Evolutionary conservation across 768 basidiomycete genomes (phyloP).

Genomic region (Kwoniella shandongensis): DNA sequence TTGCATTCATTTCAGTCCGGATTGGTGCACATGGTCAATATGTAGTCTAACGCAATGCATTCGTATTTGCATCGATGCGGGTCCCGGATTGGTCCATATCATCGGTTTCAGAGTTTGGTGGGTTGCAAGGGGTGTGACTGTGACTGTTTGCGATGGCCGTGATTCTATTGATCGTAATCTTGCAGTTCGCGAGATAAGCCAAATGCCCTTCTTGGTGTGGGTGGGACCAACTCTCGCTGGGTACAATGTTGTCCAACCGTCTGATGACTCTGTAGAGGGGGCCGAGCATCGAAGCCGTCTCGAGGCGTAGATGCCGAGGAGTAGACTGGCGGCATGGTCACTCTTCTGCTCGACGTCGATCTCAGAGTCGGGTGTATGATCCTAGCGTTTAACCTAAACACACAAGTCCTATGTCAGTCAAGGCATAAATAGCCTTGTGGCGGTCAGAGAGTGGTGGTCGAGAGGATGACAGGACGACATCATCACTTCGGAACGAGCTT

Average conservation of each 20-base stretch:
- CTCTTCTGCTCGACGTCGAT: no score
- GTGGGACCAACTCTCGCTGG: neutral
- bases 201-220: neutral
- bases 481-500: no score
- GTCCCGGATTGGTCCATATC: neutral
- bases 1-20: no score
- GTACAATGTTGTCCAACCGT: neutral
- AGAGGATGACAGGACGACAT: no score
- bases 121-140: no score
- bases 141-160: neutral
- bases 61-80: no score
- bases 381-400: no score
- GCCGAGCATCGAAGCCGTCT: neutral
- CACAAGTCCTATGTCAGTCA: no score
- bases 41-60: neutral
- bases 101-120: neutral
- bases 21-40: neutral
- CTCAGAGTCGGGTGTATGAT: no score
- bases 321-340: no score
- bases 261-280: neutral
- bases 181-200: neutral
- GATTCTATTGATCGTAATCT: neutral
- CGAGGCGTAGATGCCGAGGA: no score
- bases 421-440: neutral
- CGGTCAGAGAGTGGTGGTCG: no score